Evolutionary conservation across 257 asterid species (phyloP), one percentile per base, ranked within the genome.

Genomic region (Oldenlandia corymbosa): DNA sequence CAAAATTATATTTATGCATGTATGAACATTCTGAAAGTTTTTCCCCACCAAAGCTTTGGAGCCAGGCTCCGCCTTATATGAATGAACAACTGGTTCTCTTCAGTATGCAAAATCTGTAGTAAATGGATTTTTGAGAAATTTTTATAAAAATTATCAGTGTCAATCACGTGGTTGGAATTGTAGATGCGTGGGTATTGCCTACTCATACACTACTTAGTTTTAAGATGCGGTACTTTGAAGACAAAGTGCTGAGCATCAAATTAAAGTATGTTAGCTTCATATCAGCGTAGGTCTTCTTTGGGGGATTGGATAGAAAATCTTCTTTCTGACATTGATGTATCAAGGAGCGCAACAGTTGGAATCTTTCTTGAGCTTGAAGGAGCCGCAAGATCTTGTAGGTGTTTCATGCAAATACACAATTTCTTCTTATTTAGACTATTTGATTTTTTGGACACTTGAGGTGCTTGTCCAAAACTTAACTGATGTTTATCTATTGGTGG

Each of bases 351-450:
- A 70, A 69, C 77, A 31, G 66, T 83, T 57, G 94, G 87, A 48
- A 81, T 74, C 73, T 88, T 85, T 81, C 90, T 88, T 61, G 94
- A 88, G 68, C 80, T 88, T 62, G 95, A 88, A 80, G 91, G 86
- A n/a, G 88, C 88, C 73, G 91, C 83, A 70, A 80, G 95, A 72
- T 80, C 85, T 27, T 66, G 94, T 88, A 81, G 62, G 95, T 74
- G 71, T 73, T 83, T 67, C 68, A 37, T 48, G 2, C 4, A n/a
- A 49, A 27, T 79, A 49, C 51, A 60, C 62, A 68, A 21, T 52
- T 18, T 72, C 47, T 27, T 26, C 16, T 28, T 16, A n/a, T 11
- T 46, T 67, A 39, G 54, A 42, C 18, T 54, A 17, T 24, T 52
- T 68, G 34, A 49, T 46, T 36, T 36, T 59, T 52, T 60, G 34